A percentile compares a stretch with the other conserved stretches of the same genome.
These are phyloP conservation scores for Pseudonectria foliicola DNA, from an alignment of 2,329 filamentous ascomycete genomes.

Conservation along the genomic window DNA sequence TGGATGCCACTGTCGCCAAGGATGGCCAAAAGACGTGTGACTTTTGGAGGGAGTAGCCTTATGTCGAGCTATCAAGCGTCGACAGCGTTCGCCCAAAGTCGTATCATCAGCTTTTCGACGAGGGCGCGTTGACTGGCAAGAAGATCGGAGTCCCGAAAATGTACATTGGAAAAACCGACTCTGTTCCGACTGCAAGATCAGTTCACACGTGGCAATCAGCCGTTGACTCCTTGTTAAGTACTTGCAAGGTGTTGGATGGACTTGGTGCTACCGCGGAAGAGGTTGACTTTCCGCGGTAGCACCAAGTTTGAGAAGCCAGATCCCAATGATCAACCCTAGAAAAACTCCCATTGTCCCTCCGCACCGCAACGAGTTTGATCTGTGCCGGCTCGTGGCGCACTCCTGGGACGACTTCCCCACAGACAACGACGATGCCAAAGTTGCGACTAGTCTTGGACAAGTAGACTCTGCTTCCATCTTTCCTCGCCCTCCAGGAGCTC, in stretches of 20 bases:
- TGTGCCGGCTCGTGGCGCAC: background rate
- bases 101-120: constrained; percentile 1
- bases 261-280: background rate
- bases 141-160: constrained; percentile 8
- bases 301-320: background rate
- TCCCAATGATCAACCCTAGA: background rate
- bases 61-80: constrained; percentile 1
- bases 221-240: background rate
- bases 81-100: constrained; percentile 1
- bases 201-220: background rate
- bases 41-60: constrained; percentile 10
- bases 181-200: background rate
- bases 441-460: background rate
- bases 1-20: constrained; percentile 5
- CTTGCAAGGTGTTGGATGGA: background rate
- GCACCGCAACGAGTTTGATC: background rate
- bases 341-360: background rate
- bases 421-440: background rate
- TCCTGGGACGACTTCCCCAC: background rate
- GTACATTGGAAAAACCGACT: constrained; percentile 1
- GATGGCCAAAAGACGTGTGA: constrained; percentile 3
- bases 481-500: background rate
- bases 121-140: constrained; percentile 2
- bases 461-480: background rate
- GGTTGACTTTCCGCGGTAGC: background rate